Base-by-base conservation (phyloP, 352 stramenopile genomes). In the Phytophthora tubulina region DNA sequence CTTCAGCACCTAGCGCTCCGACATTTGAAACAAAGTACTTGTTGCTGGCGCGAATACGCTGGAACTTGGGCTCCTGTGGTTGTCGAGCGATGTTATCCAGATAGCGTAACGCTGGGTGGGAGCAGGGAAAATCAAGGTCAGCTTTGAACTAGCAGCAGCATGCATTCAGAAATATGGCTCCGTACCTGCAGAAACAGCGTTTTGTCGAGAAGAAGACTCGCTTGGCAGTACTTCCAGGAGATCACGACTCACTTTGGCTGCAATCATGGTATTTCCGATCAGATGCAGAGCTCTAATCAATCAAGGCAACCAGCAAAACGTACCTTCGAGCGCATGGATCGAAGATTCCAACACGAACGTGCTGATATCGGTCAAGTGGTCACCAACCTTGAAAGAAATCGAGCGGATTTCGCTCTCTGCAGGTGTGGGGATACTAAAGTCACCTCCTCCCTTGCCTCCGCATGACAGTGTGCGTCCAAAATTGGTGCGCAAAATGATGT, bases 31-130 rank as follows among this genome's bases (percentile, higher is more conserved):
- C 60, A 39, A 96, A 96, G 45, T 83, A 95, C 33, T 83, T 85
- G 72, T 96, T 96, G 58, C 74, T 88, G 10, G 75, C 75, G 33
- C 84, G 86, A 61, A 96, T 94, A 46, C 80, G 79, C 50, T 92
- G 84, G 63, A 90, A 93, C 33, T 91, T 93, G 1, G 33, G 27
- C 10, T 96, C 85, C 6, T 72, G 44, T 6, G 87, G 86, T 8
- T 88, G 72, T 10, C 53, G 57, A 0, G 70, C 65, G n/a, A 96
- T 83, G 64, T 95, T 95, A 10, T 78, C 76, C 30, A 96, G 33
- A 63, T 95, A 96, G 4, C 84, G 82, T n/a, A 82, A 62, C 1
- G 69, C 79, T 90, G 17, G n/a, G 42, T 51, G 38, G 4, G 44
- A 59, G 36, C 32, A 65, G 33, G 2, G 57, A 21, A 32, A 67